Base-by-base conservation (phyloP, 371 early-diverging fungal genomes). In the Rhizopus microsporus region DNA sequence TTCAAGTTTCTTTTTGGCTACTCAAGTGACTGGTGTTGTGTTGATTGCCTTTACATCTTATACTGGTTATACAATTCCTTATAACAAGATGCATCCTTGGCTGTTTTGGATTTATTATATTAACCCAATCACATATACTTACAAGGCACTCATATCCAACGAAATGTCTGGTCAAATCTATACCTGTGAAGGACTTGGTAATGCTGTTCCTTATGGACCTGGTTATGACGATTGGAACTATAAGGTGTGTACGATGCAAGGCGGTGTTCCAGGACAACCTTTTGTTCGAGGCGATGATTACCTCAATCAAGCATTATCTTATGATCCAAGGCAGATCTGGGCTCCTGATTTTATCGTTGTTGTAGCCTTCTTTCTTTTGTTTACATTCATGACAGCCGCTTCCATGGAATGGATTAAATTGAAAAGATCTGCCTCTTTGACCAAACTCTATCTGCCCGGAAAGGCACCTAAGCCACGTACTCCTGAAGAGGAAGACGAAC, bases 91-190 rank as follows among this genome's bases (percentile, higher is more conserved):
- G 88, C 81, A 86, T 52, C 83, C 80, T 15, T 86, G 86, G 82
- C 75, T 89, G 51, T 74, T 62, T 44, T 88, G 88, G 89, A 78
- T 89, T 42, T 84, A 82, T 60, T 90, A 86, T 81, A 82, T 88
- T 56, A 86, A 85, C 45, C 87, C 91, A 6, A 68, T 89, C 15
- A 80, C 86, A 0, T 90, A 88, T 60, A 87, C 80, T 0, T 83
- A 85, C 69, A 80, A 84, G 61, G 84, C 88, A 3, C 69, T 92
- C 30, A 62, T 89, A 16, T 72, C 78, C 16, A 90, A 90, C 67
- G 92, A 92, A 69, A 89, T 86, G 83, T 60, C 63, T 7, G 82
- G 83, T n/a, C 70, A 84, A 33, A n/a, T 44, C 3, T 81, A 85
- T 38, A 68, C 73, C 12, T 88, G 89, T 50, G 65, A 71, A 39